Evolutionary conservation across 2,329 filamentous ascomycete species (phyloP).

Genomic region (Scortechinia acanthostroma): DNA sequence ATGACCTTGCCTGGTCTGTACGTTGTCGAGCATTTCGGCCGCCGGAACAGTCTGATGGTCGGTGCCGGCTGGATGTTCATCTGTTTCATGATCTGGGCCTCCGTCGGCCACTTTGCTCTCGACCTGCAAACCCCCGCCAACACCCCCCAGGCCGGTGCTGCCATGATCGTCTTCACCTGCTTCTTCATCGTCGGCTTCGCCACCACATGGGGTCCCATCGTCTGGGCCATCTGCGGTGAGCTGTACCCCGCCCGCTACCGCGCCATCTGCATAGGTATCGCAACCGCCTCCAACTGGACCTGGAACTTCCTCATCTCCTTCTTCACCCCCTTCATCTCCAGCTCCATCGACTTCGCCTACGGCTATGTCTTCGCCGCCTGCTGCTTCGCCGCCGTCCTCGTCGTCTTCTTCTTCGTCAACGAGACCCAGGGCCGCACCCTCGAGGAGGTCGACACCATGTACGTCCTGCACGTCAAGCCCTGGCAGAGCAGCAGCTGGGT

Average conservation of each 20-base stretch:
- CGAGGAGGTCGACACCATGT: slow-evolving; percentile 76
- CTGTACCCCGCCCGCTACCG: slow-evolving; percentile 54
- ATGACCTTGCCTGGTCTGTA: slow-evolving; percentile 61
- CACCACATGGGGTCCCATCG: slow-evolving; percentile 64
- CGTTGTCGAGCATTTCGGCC: slow-evolving; percentile 58
- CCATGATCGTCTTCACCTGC: slow-evolving; percentile 63
- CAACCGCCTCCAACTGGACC: slow-evolving; percentile 51
- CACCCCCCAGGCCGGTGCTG: slow-evolving; percentile 40
- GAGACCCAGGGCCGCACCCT: slow-evolving; percentile 67
- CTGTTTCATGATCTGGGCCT: slow-evolving; percentile 41
- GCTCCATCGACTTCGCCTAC: slow-evolving; percentile 61
- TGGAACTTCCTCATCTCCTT: slow-evolving; percentile 61
- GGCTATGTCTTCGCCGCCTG: slow-evolving; percentile 68
- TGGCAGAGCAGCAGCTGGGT: slow-evolving; percentile 16
- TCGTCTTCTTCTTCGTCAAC: slow-evolving; percentile 72
- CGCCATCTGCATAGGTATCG: slow-evolving; percentile 43
- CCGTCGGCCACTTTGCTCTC: slow-evolving; percentile 36
- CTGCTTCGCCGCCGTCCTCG: slow-evolving; percentile 49
- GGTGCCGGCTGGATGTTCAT: slow-evolving; percentile 55
- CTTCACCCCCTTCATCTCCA: slow-evolving; percentile 69
- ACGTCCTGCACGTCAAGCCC: slow-evolving; percentile 42
- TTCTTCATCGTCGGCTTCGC: slow-evolving; percentile 61
- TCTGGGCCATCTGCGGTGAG: slow-evolving; percentile 61
- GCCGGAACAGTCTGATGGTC: slow-evolving; percentile 52
- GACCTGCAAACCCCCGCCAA: slow-evolving; percentile 29